These are phyloP conservation scores for Metarhizium robertsii DNA, from an alignment of 2,329 filamentous ascomycete genomes.

Conservation along the genomic window DNA sequence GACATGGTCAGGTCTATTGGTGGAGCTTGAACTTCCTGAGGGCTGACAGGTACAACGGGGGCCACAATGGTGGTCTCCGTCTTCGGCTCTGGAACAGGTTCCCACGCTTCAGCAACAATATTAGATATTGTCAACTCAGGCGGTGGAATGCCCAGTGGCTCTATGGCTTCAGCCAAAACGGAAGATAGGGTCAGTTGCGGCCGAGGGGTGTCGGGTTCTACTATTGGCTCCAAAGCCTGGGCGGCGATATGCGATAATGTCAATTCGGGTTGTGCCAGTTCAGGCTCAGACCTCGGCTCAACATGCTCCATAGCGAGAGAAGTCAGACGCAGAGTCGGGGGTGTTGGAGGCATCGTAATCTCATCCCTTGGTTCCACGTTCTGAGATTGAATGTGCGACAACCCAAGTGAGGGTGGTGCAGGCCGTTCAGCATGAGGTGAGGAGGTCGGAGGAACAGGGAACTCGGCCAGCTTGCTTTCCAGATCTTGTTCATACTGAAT, in stretches of 20 bases:
- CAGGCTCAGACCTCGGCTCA: conserved; percentile 14
- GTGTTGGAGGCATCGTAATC: conserved; percentile 17
- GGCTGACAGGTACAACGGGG: background rate
- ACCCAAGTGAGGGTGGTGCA: conserved; percentile 25
- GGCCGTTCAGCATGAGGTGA: conserved; percentile 20
- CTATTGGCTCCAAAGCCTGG: conserved; percentile 15
- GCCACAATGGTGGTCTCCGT: background rate
- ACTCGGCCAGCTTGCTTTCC: conserved; percentile 42
- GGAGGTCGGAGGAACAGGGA: conserved; percentile 44
- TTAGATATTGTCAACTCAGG: conserved; percentile 21
- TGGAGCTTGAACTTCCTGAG: background rate
- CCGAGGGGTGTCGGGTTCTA: conserved; percentile 15
- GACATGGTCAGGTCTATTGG: conserved; percentile 19
- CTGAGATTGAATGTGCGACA: conserved; percentile 36
- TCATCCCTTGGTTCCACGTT: conserved; percentile 34
- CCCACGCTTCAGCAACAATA: conserved; percentile 18
- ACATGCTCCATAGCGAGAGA: conserved; percentile 19
- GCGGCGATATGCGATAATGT: conserved; percentile 15
- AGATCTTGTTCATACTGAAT: conserved; percentile 42
- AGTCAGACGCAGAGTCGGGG: conserved; percentile 20
- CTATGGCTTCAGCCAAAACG: conserved; percentile 16
- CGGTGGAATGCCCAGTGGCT: conserved; percentile 16
- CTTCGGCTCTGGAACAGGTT: conserved; percentile 18
- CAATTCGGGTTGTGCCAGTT: conserved; percentile 6
- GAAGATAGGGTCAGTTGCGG: conserved; percentile 17